These are phyloP conservation scores for Conringia planisiliqua DNA, from an alignment of 345 rosid species.

Conservation along the genomic window DNA sequence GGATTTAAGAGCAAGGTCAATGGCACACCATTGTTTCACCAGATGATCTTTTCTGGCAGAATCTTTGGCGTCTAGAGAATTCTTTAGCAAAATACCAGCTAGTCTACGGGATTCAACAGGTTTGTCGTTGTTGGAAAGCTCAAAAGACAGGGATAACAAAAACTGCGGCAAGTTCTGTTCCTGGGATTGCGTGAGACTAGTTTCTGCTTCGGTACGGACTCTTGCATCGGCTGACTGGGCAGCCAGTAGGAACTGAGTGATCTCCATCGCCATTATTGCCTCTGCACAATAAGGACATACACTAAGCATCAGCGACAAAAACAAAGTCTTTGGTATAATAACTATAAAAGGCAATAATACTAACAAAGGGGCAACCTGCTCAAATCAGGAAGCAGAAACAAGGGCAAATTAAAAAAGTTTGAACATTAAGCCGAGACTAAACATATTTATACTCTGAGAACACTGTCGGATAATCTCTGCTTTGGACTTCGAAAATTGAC, in stretches of 20 bases:
- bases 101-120: slow-evolving; percentile 77
- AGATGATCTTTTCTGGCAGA: slow-evolving; percentile 58
- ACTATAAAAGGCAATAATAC: background rate
- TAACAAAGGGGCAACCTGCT: background rate
- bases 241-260: slow-evolving; percentile 72
- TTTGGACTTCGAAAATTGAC: background rate
- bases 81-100: slow-evolving; percentile 93
- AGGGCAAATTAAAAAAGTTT: background rate
- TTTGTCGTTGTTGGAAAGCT: slow-evolving; percentile 76
- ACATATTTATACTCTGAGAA: background rate
- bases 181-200: slow-evolving; percentile 66
- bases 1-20: slow-evolving; percentile 49
- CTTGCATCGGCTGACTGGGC: slow-evolving; percentile 81
- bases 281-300: slow-evolving; percentile 27
- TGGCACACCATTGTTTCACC: slow-evolving; percentile 70
- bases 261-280: slow-evolving; percentile 75
- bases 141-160: slow-evolving; percentile 69
- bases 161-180: slow-evolving; percentile 74
- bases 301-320: background rate
- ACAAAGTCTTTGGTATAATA: background rate
- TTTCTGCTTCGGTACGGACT: slow-evolving; percentile 78
- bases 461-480: background rate
- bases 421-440: background rate
- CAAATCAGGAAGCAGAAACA: background rate
- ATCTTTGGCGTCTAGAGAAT: slow-evolving; percentile 88